phyloP scores from a whole-genome alignment of 2,329 filamentous ascomycete genomes.

The Neofusicoccum sp. region DNA sequence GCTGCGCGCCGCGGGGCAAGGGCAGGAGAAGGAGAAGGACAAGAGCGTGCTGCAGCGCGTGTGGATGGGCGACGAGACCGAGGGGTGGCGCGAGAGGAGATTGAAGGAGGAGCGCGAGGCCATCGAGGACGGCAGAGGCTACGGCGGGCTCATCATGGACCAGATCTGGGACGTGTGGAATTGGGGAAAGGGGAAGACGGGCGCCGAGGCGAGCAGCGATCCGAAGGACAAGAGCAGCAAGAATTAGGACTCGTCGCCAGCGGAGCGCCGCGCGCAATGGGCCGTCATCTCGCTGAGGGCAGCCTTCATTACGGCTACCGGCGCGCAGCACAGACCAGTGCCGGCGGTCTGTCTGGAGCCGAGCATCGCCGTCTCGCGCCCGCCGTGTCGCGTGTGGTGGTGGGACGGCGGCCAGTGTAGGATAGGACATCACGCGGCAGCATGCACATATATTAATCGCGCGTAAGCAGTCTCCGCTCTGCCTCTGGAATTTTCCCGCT shows the following conservation, averaged over 20 bases:
- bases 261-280: neutral
- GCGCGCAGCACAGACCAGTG: neutral
- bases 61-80: slow-evolving; percentile 47
- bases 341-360: neutral
- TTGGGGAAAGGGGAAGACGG: slow-evolving; percentile 43
- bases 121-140: slow-evolving; percentile 42
- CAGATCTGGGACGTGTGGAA: slow-evolving; percentile 54
- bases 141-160: slow-evolving; percentile 47
- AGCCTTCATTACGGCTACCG: slow-evolving; percentile 12
- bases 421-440: neutral
- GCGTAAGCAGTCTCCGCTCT: slow-evolving; percentile 9
- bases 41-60: slow-evolving; percentile 36
- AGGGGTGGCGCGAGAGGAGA: slow-evolving; percentile 49
- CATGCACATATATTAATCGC: slow-evolving; percentile 16
- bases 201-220: slow-evolving; percentile 28
- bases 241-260: slow-evolving; percentile 17
- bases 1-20: slow-evolving; percentile 34
- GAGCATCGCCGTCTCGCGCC: neutral
- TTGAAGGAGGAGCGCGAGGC: slow-evolving; percentile 49
- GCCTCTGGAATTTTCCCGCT: neutral
- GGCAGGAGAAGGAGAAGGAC: slow-evolving; percentile 24
- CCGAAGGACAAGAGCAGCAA: neutral
- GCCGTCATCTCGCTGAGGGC: neutral
- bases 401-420: neutral
- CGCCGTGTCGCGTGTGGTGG: neutral